A percentile compares a stretch with the other conserved stretches of the same genome.
phyloP scores from a whole-genome alignment of 495 filamentous ascomycete genomes.

The Lindgomyces ingoldianus region DNA sequence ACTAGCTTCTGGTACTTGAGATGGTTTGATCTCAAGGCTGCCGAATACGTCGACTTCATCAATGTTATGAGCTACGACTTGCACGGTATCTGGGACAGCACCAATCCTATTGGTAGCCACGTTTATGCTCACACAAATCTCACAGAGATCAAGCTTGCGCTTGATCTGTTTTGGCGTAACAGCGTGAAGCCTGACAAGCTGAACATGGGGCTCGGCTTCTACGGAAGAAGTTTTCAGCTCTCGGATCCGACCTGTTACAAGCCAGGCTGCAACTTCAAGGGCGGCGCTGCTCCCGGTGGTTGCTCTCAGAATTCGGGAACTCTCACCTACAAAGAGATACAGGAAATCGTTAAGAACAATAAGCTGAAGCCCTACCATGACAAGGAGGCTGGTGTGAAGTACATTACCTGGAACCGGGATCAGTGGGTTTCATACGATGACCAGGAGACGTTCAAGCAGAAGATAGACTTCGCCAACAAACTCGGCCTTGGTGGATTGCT shows the following conservation, averaged over 20 bases:
- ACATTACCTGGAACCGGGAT: constrained; percentile 44
- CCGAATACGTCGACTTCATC: constrained; percentile 51
- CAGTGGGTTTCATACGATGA: constrained; percentile 57
- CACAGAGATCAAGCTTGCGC: constrained; percentile 44
- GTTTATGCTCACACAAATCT: constrained; percentile 48
- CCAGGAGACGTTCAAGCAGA: constrained; percentile 46
- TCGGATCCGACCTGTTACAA: constrained; percentile 39
- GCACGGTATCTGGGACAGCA: constrained; percentile 47
- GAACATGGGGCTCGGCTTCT: constrained; percentile 50
- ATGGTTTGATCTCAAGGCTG: constrained; percentile 38
- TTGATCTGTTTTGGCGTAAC: constrained; percentile 49
- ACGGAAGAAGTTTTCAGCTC: constrained; percentile 49
- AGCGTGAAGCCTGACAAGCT: constrained; percentile 43
- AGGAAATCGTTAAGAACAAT: constrained; percentile 36
- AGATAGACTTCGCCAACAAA: constrained; percentile 47
- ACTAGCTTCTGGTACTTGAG: constrained; percentile 50
- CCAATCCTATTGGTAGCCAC: constrained; percentile 31
- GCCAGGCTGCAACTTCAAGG: constrained; percentile 42
- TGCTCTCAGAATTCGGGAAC: constrained; percentile 45
- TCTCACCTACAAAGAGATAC: constrained; percentile 49
- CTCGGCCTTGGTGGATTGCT: constrained; percentile 39
- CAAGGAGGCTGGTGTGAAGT: constrained; percentile 45
- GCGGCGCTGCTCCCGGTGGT: constrained; percentile 37
- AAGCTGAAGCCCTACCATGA: constrained; percentile 32
- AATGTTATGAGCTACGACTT: constrained; percentile 46